Conservation (phyloP, 257 asterid genomes). For the Lycium ferocissimum region DNA sequence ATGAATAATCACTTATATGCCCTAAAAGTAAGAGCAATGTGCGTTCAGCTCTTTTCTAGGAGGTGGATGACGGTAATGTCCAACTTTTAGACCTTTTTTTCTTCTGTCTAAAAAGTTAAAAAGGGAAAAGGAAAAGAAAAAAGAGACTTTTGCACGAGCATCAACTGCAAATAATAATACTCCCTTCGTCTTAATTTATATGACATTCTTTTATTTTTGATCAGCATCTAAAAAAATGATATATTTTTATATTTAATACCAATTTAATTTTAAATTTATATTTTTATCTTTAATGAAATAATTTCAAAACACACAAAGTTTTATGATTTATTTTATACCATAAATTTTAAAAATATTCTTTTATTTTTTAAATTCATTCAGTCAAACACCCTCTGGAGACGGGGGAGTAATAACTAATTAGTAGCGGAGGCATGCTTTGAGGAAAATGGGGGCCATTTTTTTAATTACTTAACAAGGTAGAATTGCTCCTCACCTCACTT, state of each 20-base stretch:
- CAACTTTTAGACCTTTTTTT: neutral
- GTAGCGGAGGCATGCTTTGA: neutral
- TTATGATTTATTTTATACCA: no score
- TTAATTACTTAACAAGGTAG: constrained; percentile 7
- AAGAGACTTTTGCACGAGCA: neutral
- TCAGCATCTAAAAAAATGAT: no score
- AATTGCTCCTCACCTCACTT: neutral
- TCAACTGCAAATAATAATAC: neutral
- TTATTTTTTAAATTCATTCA: no score
- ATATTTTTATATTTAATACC: no score
- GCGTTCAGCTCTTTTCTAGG: neutral
- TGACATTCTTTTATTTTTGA: no score
- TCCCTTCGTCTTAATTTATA: no score
- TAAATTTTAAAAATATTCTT: no score
- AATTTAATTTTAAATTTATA: no score
- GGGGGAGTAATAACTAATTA: no score
- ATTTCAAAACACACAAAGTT: no score
- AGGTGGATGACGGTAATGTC: neutral
- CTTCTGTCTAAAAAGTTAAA: neutral
- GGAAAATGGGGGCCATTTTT: neutral
- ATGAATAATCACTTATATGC: neutral
- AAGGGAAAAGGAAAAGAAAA: neutral
- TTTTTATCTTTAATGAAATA: no score
- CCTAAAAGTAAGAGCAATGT: neutral
- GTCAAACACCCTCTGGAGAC: no score